Conservation (phyloP, 257 asterid species). For the Coffea eugenioides region DNA sequence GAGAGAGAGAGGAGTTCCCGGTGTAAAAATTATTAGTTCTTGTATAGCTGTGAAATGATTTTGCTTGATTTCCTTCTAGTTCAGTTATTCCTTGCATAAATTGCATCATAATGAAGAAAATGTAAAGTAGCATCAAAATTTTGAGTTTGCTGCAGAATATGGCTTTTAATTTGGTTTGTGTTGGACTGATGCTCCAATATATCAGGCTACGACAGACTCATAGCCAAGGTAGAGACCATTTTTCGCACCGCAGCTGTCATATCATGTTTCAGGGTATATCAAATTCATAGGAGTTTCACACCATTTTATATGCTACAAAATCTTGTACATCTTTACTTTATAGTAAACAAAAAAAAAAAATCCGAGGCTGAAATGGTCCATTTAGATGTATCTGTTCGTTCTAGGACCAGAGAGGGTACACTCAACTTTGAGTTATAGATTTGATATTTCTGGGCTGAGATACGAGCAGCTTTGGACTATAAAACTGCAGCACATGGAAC, state of each 20-base stretch:
- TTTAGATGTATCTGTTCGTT: too few relatives aligned
- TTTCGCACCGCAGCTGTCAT: neutral
- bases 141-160: neutral
- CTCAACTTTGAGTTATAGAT: too few relatives aligned
- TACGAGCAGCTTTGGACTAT: too few relatives aligned
- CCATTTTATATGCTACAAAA: too few relatives aligned
- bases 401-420: too few relatives aligned
- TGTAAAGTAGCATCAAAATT: neutral
- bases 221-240: neutral
- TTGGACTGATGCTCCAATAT: neutral
- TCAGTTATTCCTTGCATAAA: neutral
- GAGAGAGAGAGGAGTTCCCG: neutral
- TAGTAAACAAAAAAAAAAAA: too few relatives aligned
- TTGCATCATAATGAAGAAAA: neutral
- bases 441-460: too few relatives aligned
- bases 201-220: neutral
- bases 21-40: conserved; percentile 15
- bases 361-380: too few relatives aligned
- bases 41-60: conserved; percentile 16
- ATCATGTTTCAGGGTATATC: conserved; percentile 21
- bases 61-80: neutral
- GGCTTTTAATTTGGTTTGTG: neutral
- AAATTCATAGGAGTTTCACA: too few relatives aligned
- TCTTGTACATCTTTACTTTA: too few relatives aligned
- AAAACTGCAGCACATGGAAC: too few relatives aligned